phyloP scores from a whole-genome alignment of 2,329 filamentous ascomycete genomes.

The Colletotrichum sp. region DNA sequence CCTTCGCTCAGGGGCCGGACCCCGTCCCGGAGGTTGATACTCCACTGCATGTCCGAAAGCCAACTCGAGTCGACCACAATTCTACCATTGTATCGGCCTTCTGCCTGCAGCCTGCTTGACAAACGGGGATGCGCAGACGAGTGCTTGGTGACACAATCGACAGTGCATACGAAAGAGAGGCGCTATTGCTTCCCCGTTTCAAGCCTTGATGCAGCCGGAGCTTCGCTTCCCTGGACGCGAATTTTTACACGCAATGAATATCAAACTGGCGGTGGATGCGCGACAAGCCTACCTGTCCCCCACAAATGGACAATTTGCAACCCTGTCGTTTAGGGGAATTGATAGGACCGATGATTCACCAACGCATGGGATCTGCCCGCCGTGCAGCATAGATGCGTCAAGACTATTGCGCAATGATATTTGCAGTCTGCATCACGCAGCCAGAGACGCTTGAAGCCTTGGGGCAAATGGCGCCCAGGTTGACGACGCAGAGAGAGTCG shows the following conservation, averaged over 20 bases:
- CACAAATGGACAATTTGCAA: conserved; percentile 17
- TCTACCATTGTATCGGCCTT: background rate
- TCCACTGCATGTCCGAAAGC: background rate
- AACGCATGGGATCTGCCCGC: conserved; percentile 13
- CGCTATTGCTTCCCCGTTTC: background rate
- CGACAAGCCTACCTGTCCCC: conserved; percentile 25
- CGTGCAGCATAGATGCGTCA: background rate
- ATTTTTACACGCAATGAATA: conserved; percentile 24
- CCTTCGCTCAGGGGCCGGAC: background rate
- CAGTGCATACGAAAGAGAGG: background rate
- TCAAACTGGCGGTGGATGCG: conserved; percentile 21
- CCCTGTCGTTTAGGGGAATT: conserved; percentile 14
- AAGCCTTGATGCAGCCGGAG: background rate
- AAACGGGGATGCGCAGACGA: background rate
- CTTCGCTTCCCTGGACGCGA: background rate
- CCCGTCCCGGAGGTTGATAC: background rate
- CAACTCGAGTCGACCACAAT: background rate
- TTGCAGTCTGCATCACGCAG: background rate
- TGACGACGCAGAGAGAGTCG: background rate
- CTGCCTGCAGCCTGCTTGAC: background rate
- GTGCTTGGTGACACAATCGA: background rate
- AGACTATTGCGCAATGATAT: background rate
- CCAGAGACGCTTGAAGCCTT: background rate
- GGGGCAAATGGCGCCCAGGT: background rate
- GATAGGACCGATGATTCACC: conserved; percentile 24